Base-by-base conservation (phyloP, 129 eudicot species). In the Tanacetum coccineum region DNA sequence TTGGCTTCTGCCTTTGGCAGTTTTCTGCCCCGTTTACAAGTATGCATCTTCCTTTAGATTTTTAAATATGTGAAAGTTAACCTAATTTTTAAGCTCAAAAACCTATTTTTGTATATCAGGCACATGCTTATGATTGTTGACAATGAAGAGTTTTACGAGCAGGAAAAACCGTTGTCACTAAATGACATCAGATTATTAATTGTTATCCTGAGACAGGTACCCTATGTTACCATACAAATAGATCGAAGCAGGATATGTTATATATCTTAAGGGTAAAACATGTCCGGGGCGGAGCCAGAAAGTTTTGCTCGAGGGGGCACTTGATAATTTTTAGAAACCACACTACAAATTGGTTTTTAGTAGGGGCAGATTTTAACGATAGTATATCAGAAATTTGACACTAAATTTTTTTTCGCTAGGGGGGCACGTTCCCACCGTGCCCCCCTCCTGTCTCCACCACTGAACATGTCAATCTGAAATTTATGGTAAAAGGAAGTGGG, bases 11-110 rank as follows among this genome's bases (percentile, higher is more conserved):
- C 98, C 98, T 22, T 75, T 93, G 81, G 82, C 95, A 36, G 98
- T 81, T 70, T 93, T 93, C 77, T 93, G 98, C 76, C 98, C 98
- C 68, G 91, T 93, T 15, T 93, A 93, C 81, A 88, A 87, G 98
- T 93, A 75, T 59, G 86, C 66, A 67, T 40, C 50, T 7, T 67
- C 8, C 56, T 45, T 30, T 9, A 56, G 19, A 56, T 39, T 12
- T 36, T 62, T 44, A 30, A 56, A 45, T 46, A 48, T 70, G 45
- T 55, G 53, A 44, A 18, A 40, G 20, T 9, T 20, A 59, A n/a
- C 67, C 55, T 78, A 17, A 49, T 53, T 0, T 74, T 44, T 59
- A 65, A 64, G 76, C 62, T 54, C 45, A 53, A 59, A 72, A n/a
- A 3, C 17, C 26, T 51, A 19, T 71, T 49, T 57, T 53, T 69